Conservation (phyloP, 2,329 filamentous ascomycete species). For the Fusarium globosum region DNA sequence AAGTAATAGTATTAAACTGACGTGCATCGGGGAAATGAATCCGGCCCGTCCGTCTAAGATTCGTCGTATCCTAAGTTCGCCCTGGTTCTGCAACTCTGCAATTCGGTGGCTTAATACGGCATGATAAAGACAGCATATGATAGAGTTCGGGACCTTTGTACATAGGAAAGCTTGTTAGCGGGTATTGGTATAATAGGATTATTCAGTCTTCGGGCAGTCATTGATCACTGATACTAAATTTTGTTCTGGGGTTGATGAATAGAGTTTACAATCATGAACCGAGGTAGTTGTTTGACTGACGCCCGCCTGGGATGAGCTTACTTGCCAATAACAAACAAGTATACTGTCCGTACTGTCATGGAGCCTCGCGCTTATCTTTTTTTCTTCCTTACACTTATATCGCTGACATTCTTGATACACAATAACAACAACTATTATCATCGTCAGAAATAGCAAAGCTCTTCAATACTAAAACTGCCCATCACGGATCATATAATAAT, state of each 20-base stretch:
- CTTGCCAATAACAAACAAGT: background rate
- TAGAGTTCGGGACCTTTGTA: background rate
- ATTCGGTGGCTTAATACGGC: background rate
- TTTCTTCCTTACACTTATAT: background rate
- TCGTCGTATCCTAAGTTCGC: background rate
- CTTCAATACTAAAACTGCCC: background rate
- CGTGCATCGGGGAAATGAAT: slow-evolving; percentile 19
- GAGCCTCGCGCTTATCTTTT: slow-evolving; percentile 1
- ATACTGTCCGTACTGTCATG: background rate
- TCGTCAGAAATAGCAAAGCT: background rate
- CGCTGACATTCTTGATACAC: background rate
- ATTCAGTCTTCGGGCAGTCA: background rate
- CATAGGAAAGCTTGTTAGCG: background rate
- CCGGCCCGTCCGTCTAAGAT: slow-evolving; percentile 9
- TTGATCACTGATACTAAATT: background rate
- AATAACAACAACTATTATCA: background rate
- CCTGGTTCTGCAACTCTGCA: background rate
- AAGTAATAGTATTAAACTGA: slow-evolving; percentile 12
- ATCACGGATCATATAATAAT: background rate
- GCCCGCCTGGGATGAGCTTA: slow-evolving; percentile 7
- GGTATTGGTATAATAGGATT: background rate
- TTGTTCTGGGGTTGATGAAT: background rate
- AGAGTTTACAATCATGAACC: slow-evolving; percentile 11
- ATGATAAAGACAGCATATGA: background rate
- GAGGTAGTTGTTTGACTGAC: slow-evolving; percentile 6